phyloP scores from a whole-genome alignment of 768 basidiomycete genomes.

The Fomitopsis pulvina region DNA sequence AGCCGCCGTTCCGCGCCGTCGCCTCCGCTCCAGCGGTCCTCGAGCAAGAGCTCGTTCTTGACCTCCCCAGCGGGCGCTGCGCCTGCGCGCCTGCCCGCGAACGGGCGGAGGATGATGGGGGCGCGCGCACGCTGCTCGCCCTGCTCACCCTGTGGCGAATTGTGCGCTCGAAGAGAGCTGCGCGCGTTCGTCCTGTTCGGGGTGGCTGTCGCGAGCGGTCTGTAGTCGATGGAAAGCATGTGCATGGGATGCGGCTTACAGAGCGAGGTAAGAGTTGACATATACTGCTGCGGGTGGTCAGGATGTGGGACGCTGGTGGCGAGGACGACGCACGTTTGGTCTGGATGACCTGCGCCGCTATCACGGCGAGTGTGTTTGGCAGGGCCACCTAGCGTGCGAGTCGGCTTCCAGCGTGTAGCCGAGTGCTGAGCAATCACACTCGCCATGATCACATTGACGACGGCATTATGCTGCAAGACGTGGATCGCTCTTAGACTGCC shows the following conservation, averaged over 20 bases:
- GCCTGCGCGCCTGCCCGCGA: neutral
- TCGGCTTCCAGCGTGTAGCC: conserved; percentile 3
- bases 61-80: too few relatives aligned
- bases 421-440: too few relatives aligned
- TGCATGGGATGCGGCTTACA: conserved; percentile 8
- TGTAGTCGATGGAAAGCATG: neutral
- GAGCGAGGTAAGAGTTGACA: conserved; percentile 16
- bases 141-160: neutral
- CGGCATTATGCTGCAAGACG: conserved; percentile 9
- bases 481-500: neutral
- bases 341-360: conserved; percentile 10
- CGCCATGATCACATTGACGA: conserved; percentile 7
- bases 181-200: conserved; percentile 13
- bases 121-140: neutral
- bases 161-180: neutral
- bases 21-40: neutral
- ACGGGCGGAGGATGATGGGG: neutral
- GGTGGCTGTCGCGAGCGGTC: neutral
- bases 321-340: conserved; percentile 8
- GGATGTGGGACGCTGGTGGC: neutral
- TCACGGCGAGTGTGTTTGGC: conserved; percentile 9
- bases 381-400: too few relatives aligned
- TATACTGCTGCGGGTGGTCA: conserved; percentile 5
- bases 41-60: neutral
- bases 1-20: too few relatives aligned